Evolutionary conservation across 2,329 filamentous ascomycete species (phyloP).

Genomic region (Periglandula ipomoeae): DNA sequence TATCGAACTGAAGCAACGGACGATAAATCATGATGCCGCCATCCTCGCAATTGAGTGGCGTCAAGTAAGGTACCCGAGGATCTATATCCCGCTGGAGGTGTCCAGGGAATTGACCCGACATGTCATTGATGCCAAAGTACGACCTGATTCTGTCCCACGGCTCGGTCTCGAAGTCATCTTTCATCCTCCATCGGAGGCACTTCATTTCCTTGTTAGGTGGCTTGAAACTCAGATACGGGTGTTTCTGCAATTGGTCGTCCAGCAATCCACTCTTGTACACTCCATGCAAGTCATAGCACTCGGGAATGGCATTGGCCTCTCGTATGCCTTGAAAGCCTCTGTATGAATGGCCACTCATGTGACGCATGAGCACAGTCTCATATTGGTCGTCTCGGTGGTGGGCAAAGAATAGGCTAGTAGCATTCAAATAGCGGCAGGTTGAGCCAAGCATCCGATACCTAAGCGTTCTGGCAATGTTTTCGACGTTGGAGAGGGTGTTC

Average conservation of each 20-base stretch:
- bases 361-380: conserved; percentile 77
- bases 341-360: conserved; percentile 58
- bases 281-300: conserved; percentile 68
- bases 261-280: conserved; percentile 56
- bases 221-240: conserved; percentile 30
- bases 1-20: conserved; percentile 61
- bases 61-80: conserved; percentile 21
- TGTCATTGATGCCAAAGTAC: conserved; percentile 12
- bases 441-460: conserved; percentile 65
- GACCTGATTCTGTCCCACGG: conserved; percentile 10
- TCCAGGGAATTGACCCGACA: conserved; percentile 20
- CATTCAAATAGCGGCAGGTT: conserved; percentile 41
- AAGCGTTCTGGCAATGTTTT: conserved; percentile 63
- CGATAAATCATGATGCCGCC: conserved; percentile 60
- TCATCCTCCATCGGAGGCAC: conserved; percentile 19
- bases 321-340: conserved; percentile 66
- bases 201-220: conserved; percentile 21
- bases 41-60: conserved; percentile 40
- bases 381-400: conserved; percentile 89
- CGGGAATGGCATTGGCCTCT: conserved; percentile 61
- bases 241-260: conserved; percentile 31
- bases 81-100: conserved; percentile 12
- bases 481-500: conserved; percentile 51
- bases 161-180: conserved; percentile 18
- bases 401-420: conserved; percentile 61